Evolutionary conservation across 2,329 filamentous ascomycete species (phyloP), one percentile per base, ranked within the genome.

Genomic region (Aspergillus carbonarius): DNA sequence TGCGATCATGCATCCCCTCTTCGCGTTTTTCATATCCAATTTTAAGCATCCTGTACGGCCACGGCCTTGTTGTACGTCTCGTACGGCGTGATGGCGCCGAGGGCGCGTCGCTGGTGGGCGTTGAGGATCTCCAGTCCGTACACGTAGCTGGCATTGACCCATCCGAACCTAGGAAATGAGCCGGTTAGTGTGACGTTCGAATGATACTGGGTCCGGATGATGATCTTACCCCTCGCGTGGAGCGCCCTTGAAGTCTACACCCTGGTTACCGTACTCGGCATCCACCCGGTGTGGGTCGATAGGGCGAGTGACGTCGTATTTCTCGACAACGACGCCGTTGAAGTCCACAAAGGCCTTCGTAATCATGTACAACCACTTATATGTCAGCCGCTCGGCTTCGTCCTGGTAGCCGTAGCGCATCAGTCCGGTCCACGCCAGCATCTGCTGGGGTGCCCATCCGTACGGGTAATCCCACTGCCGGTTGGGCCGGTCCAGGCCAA

Each of bases 381-480:
- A 99, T 0, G 92, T 90, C 63, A 99, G 78, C 34, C 92, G 83
- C 78, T 96, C 90, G 1, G 92, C 92, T 61, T 97, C 93, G 23
- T 93, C 90, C 27, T 89, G 87, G 73, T 96, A 98, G 55, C 93
- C 92, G 72, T 98, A 99, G 17, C 93, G 88, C 69, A 92, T 85
- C 59, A 99, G 81, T 2, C 93, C 95, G 1, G 91, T 93, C 95
- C 95, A 99, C 0, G 95, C 93, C 42, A 99, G 85, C 79, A 99
- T 98, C 80, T 99, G 95, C 81, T 99, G 95, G 32, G 95, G 95
- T 56, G 95, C 95, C 95, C 95, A 99, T 60, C 95, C 95, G 72
- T 95, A 98, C 0, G 95, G 95, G 73, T 92, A 98, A 74, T 99
- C 95, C 95, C 95, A 99, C 74, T 99, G 95, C 67, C 95, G 87